Base-by-base conservation (phyloP, 2,329 filamentous ascomycete genomes). In the Phyllosticta paracitricarpa region DNA sequence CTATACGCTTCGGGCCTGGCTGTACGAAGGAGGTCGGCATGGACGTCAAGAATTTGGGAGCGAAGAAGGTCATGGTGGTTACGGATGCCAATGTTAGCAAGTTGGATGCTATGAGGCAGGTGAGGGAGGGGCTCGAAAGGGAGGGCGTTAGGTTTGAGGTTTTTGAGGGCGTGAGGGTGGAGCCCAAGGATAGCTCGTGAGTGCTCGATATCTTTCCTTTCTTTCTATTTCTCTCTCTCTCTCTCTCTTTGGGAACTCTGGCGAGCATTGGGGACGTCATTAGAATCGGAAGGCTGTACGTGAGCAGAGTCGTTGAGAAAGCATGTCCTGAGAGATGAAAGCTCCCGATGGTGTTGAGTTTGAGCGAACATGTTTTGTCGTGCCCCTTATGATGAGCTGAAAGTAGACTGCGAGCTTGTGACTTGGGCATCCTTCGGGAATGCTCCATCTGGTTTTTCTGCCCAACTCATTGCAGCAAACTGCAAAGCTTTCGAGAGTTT, bases 1-100 rank as follows among this genome's bases (percentile, higher is more conserved):
- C 88, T 28, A 97, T 99, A 70, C 86, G 94, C 12, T 99, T 97
- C 69, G 94, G 94, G 0, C 90, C 91, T 0, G 94, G 94, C 5
- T 89, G 88, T 61, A 99, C 94, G 25, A 90, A 91, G 74, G 94
- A 99, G 75, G 91, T 99, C 22, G 94, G 94, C 65, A 97, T 97
- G 94, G 94, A 99, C 75, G 87, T 97, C 67, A 88, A 86, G 76
- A 97, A 99, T 72, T 82, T 99, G 80, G 89, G 89, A 14, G 86
- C 88, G 6, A 89, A 90, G 78, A 86, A 86, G 54, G 93, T 99
- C 62, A 89, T 90, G 72, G 89, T 99, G 4, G 91, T 99, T 17
- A 99, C 94, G 17, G 94, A 99, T 72, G 75, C 78, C 58, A 96
- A 85, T 26, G 91, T 99, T 17, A 79, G 85, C 69, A 87, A 89